Base-by-base conservation (phyloP, 257 asterid genomes). In the Galeopsis tetrahit region DNA sequence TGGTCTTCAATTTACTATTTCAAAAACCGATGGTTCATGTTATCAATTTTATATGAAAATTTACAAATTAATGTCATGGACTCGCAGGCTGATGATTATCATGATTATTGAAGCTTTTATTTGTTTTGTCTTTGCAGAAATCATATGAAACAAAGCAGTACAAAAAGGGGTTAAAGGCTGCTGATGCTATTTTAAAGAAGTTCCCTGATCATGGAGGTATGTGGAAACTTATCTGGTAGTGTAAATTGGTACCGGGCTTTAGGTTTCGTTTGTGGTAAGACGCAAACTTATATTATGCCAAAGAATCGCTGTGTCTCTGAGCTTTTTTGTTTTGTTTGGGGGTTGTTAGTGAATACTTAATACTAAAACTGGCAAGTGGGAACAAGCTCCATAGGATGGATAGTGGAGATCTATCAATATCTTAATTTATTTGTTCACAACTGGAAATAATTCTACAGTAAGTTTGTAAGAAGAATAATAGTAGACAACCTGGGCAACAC, bases 171-270 rank as follows among this genome's bases (percentile, higher is more conserved):
- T 64, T 95, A 83, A 95, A 90, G 90, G 98, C 98, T 76, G 98
- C 99, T 35, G 99, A 95, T 84, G 73, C 96, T 46, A 88, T 95
- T 78, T 82, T 95, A 68, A 95, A 92, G 89, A 95, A 95, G 88
- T 95, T 92, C 76, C 99, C 99, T 55, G 88, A 95, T 79, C 99
- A 95, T 90, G 99, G 99, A 92, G 99, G 99, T 95, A 86, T 75
- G 87, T 44, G 43, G 56, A 67, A 57, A 63, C 63, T 60, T 49
- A 53, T 69, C 57, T 57, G 34, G 63, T 63, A 32, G 21, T 33
- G 13, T 76, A 7, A 3, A 75, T 70, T 59, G 13, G 28, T 66
- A 9, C 28, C 60, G 56, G 43, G 42, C 48, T 55, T 46, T 52
- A 38, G 34, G 36, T 39, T 48, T 59, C 28, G 10, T 40, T 35